These are phyloP conservation scores for Fusarium musae DNA, from an alignment of 2,329 filamentous ascomycete species.

Conservation along the genomic window DNA sequence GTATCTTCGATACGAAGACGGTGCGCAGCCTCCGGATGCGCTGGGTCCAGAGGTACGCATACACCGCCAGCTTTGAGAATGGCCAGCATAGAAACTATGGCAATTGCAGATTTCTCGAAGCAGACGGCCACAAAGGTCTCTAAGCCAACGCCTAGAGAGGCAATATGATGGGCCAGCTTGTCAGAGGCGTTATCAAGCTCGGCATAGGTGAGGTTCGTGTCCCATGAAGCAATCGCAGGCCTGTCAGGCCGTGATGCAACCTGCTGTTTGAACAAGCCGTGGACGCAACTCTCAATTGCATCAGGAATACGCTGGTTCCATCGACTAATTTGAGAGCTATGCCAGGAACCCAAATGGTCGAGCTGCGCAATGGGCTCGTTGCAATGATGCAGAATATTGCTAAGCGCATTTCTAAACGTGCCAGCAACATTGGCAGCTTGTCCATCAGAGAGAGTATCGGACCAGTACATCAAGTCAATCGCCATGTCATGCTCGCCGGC, in stretches of 20 bases:
- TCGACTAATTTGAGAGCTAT: neutral
- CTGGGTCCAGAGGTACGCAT: conserved; percentile 26
- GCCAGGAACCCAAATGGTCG: conserved; percentile 9
- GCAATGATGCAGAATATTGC: conserved; percentile 28
- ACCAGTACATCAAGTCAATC: conserved; percentile 42
- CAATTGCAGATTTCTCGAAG: conserved; percentile 31
- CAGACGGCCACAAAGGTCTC: conserved; percentile 24
- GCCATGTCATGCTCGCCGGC: conserved; percentile 33
- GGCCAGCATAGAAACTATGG: conserved; percentile 31
- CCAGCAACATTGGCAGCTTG: conserved; percentile 34
- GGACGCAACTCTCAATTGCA: conserved; percentile 21
- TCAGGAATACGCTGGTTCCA: conserved; percentile 24
- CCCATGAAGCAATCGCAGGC: conserved; percentile 35
- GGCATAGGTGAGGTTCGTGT: conserved; percentile 24
- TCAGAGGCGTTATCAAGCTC: conserved; percentile 30
- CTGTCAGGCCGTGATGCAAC: neutral
- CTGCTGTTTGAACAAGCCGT: conserved; percentile 26
- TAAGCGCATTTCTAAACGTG: conserved; percentile 28
- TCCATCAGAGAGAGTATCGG: conserved; percentile 28
- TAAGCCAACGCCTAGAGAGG: neutral
- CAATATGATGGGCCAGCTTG: conserved; percentile 18
- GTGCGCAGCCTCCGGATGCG: conserved; percentile 35
- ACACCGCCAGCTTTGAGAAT: conserved; percentile 33
- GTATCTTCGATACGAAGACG: conserved; percentile 26
- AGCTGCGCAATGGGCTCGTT: conserved; percentile 18